Base-by-base conservation (phyloP, 768 basidiomycete genomes). In the Rickenella mellea region DNA sequence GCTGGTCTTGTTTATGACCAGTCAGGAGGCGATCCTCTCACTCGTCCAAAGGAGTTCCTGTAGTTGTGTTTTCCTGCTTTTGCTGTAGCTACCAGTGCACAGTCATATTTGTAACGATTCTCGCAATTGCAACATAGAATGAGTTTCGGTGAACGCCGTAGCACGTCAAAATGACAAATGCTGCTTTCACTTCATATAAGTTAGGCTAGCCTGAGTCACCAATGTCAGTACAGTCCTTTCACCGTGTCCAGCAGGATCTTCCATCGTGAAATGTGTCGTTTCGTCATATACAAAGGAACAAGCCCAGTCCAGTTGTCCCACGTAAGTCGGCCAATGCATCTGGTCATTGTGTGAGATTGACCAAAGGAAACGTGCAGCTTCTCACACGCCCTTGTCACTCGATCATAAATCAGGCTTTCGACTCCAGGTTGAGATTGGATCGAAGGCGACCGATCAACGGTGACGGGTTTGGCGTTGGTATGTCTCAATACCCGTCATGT, bases 331-430 rank as follows among this genome's bases (percentile, higher is more conserved):
- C 22, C 30, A 27, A 49, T 21, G 27, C 32, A 26, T 53, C 33
- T 45, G 42, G 19, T 5, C 15, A 15, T 14, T 15, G 32, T 6
- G 17, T n/a, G 10, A 17, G 26, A 39, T 30, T 42, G 15, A 35
- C 19, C 6, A 19, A 10, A 41, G 12, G 36, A 38, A 11, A n/a
- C 33, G 4, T 43, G 15, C 50, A 89, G 76, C 76, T 97, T n/a
- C 71, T 97, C 51, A 98, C 93, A 32, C 74, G 87, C 37, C 94
- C 94, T 39, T 82, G 83, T 46, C 94, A 97, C 65, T 90, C 87
- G 3, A 96, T 97, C 65, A 96, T 93, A 59, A 94, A 94, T 59
- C 91, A 96, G 65, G 91, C 94, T 0, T 93, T 91, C 54, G 94
- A 97, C 64, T 93, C 90, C 17, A 75, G 93, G 6, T 69, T 99